Conservation (phyloP, 495 filamentous ascomycete genomes). For the Aspergillus baeticus region DNA sequence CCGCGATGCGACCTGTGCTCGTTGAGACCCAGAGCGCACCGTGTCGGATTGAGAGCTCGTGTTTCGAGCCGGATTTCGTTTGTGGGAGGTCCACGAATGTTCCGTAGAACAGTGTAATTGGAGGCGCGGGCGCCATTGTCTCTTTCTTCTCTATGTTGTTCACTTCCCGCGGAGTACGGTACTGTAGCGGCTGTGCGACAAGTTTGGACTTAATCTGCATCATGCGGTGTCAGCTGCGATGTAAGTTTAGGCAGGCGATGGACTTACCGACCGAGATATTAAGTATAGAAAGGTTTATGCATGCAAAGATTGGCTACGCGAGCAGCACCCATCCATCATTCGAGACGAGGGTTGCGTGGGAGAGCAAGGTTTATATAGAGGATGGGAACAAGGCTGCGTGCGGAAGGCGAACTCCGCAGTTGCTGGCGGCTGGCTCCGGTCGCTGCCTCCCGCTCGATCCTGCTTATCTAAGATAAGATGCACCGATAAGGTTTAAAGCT, state of each 20-base stretch:
- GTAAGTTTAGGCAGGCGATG: neutral
- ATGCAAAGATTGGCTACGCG: too few species aligned
- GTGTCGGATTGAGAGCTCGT: conserved; percentile 39
- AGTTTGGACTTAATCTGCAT: too few species aligned
- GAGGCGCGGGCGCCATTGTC: neutral
- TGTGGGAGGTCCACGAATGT: conserved; percentile 47
- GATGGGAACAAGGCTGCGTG: conserved; percentile 2
- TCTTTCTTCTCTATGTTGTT: too few species aligned
- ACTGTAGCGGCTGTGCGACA: too few species aligned
- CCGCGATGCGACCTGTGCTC: conserved; percentile 59
- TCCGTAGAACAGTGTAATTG: conserved; percentile 41
- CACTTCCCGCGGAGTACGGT: too few species aligned
- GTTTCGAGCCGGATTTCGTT: conserved; percentile 17
- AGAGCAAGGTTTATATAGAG: neutral
- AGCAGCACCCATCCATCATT: too few species aligned
- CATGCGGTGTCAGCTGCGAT: neutral
- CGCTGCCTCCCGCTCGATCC: neutral
- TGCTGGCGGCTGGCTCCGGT: conserved; percentile 10
- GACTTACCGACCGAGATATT: neutral
- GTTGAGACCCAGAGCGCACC: conserved; percentile 65
- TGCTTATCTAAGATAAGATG: conserved; percentile 5
- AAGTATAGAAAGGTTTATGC: too few species aligned
- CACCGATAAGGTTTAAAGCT: too few species aligned
- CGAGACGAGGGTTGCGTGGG: neutral
- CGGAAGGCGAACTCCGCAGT: conserved; percentile 9